A percentile compares a stretch with the other conserved stretches of the same genome.
These are phyloP conservation scores for Debaryomyces singareniensis DNA, from an alignment of 1,139 yeast species.

Conservation along the genomic window DNA sequence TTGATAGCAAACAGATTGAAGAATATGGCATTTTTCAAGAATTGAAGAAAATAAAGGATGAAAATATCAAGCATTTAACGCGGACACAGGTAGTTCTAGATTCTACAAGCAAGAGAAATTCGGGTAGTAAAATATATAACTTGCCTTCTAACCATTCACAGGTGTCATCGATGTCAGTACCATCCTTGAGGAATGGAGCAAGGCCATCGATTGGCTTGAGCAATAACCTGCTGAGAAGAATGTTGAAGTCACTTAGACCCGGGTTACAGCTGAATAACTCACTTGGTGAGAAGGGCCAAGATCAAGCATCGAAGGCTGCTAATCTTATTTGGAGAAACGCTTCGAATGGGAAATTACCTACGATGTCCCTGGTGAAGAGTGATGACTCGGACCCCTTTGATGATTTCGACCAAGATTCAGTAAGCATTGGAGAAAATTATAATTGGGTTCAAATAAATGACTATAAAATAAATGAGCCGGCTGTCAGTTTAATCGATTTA, in stretches of 20 bases:
- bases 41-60: slow-evolving; percentile 44
- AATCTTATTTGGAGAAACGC: slow-evolving; percentile 35
- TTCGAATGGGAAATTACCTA: slow-evolving; percentile 9
- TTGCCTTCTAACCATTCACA: slow-evolving; percentile 6
- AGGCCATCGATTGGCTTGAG: slow-evolving; percentile 8
- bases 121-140: slow-evolving; percentile 2
- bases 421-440: slow-evolving; percentile 15
- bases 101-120: slow-evolving; percentile 21
- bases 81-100: slow-evolving; percentile 39
- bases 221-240: slow-evolving; percentile 14
- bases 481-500: slow-evolving; percentile 30
- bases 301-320: slow-evolving; percentile 41
- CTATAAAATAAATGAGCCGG: slow-evolving; percentile 13
- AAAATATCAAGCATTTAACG: slow-evolving; percentile 41
- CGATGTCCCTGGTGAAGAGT: slow-evolving; percentile 7
- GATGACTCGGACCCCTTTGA: slow-evolving; percentile 21
- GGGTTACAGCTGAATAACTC: slow-evolving; percentile 3
- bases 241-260: slow-evolving; percentile 35
- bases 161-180: slow-evolving; percentile 13
- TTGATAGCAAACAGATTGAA: slow-evolving; percentile 29
- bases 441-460: slow-evolving; percentile 25
- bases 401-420: slow-evolving; percentile 42
- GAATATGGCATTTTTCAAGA: slow-evolving; percentile 40
- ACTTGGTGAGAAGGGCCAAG: slow-evolving; percentile 3
- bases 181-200: slow-evolving; percentile 20